These are phyloP conservation scores for Calonectria multiphialidica DNA, from an alignment of 2,329 filamentous ascomycete species.

Conservation along the genomic window DNA sequence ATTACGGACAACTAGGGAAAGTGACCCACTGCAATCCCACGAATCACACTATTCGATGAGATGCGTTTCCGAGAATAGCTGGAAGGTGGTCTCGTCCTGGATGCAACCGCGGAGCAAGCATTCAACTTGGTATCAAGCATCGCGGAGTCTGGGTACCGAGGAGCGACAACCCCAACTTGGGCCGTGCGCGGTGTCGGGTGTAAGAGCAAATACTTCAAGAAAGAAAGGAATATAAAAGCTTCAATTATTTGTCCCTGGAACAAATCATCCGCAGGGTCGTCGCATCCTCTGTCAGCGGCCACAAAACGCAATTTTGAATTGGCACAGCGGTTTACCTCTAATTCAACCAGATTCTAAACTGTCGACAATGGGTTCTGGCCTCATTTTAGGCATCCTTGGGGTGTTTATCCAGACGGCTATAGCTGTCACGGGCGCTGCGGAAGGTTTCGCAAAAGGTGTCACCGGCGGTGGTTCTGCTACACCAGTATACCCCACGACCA, in stretches of 20 bases:
- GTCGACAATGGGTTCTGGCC: neutral
- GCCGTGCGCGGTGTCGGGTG: neutral
- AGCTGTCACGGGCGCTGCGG: conserved; percentile 50
- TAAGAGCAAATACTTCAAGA: neutral
- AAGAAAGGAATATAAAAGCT: neutral
- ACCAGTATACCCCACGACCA: conserved; percentile 64
- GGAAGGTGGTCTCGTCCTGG: neutral
- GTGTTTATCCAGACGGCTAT: neutral
- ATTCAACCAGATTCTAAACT: neutral
- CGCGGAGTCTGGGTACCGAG: neutral
- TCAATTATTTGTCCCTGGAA: too few relatives aligned
- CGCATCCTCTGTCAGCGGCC: neutral
- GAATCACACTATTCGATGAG: neutral
- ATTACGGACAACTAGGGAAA: conserved; percentile 18
- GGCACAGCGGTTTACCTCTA: neutral
- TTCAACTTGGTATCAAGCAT: neutral
- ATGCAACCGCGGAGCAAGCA: neutral
- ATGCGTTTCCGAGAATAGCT: neutral
- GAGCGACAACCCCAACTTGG: neutral
- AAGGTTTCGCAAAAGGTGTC: conserved; percentile 60
- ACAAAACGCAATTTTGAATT: neutral
- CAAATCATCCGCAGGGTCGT: neutral
- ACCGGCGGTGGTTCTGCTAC: conserved; percentile 70
- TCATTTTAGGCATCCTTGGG: neutral
- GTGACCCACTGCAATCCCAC: neutral